Conservation (phyloP, 257 asterid species). For the Perilla frutescens region DNA sequence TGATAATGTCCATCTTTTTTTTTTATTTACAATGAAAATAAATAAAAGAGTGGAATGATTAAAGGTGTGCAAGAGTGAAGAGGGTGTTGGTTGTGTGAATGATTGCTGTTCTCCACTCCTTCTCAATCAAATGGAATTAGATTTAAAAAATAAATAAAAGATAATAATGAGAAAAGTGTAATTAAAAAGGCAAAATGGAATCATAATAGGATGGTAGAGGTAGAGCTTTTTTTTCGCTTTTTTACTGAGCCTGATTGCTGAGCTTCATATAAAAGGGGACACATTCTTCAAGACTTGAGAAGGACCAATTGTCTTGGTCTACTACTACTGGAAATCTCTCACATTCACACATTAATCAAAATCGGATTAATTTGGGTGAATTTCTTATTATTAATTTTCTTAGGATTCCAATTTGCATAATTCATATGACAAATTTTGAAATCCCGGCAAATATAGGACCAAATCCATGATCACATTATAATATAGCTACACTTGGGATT, state of each 20-base stretch:
- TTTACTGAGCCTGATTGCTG: slow-evolving; percentile 41
- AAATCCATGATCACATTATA: too few relatives aligned
- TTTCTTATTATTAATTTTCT: too few relatives aligned
- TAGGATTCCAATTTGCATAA: too few relatives aligned
- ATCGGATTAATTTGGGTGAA: too few relatives aligned
- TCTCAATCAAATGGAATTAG: slow-evolving; percentile 10
- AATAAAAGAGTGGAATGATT: slow-evolving; percentile 53
- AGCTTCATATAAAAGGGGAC: slow-evolving; percentile 36
- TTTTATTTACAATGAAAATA: not conserved
- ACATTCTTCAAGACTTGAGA: slow-evolving; percentile 36
- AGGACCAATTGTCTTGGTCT: not conserved
- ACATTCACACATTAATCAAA: not conserved
- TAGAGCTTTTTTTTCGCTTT: slow-evolving; percentile 16
- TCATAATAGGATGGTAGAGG: slow-evolving; percentile 9
- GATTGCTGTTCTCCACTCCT: slow-evolving; percentile 70
- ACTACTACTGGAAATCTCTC: not conserved
- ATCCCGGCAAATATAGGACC: too few relatives aligned
- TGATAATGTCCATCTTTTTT: slow-evolving; percentile 11
- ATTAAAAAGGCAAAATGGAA: slow-evolving; percentile 29
- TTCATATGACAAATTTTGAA: too few relatives aligned
- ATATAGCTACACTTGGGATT: too few relatives aligned
- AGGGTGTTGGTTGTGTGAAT: slow-evolving; percentile 51
- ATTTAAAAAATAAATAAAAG: not conserved
- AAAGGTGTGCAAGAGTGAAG: slow-evolving; percentile 41
- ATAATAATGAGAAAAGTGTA: not conserved